Evolutionary conservation across 2,329 filamentous ascomycete genomes (phyloP), one percentile per base, ranked within the genome.

Genomic region (Venturia asperata): DNA sequence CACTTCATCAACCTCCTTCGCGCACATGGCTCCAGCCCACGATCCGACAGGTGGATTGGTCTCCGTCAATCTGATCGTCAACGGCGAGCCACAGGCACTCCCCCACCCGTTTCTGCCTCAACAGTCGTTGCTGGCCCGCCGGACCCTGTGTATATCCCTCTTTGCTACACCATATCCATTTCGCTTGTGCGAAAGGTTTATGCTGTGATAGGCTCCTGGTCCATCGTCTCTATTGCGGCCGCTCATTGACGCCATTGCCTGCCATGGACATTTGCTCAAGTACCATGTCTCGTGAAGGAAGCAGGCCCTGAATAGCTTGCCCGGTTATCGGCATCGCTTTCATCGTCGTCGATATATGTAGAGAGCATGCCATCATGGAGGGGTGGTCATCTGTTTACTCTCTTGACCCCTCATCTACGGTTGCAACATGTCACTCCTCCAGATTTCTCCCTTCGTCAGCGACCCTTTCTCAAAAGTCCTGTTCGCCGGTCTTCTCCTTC

Each of bases 401-500:
- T 56, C 45, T 58, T 37, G 52, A 58, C 52, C 52, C 52, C 52
- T 58, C 52, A 17, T 37, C 24, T 21, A 17, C 47, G n/a, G 27
- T 24, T 52, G 24, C 30, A 37, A 58, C 52, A 58, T 58, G 52
- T 61, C 60, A 10, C 60, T 64, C 27, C 30, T 58, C 30, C 19
- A 45, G 9, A 15, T 15, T 27, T 7, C 60, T 1, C 63, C 63
- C 7, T 43, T 64, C 27, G 43, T 49, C 17, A 7, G 52, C 42
- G 63, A 66, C 37, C 65, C 65, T 27, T 62, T 52, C n/a, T 37
- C 58, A 17, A 47, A 66, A 17, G 58, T 66, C 21, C 47, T 43
- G 24, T 11, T 66, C 21, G 65, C 47, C 24, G 63, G 52, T 13
- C 27, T 45, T 19, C 39, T 62, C 42, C 30, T 66, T n/a, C n/a